These are phyloP conservation scores for Cyathus striatus DNA, from an alignment of 768 basidiomycete genomes.

Conservation along the genomic window DNA sequence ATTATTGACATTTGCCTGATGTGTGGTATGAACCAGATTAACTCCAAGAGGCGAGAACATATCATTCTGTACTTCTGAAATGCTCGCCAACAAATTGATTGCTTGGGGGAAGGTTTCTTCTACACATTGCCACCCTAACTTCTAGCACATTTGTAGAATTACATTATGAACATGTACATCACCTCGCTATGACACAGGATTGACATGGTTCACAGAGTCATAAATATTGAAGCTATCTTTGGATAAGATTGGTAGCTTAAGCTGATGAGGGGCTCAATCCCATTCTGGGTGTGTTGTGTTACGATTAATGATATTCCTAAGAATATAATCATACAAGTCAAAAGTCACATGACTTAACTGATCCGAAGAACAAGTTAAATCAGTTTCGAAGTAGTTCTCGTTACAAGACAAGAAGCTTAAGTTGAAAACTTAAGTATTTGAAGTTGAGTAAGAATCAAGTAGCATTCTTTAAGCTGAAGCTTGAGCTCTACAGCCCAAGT, in stretches of 20 bases:
- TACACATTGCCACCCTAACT: constrained; percentile 12
- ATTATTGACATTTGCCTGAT: constrained; percentile 10
- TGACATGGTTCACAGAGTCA: constrained; percentile 23
- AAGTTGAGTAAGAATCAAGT: too few relatives aligned
- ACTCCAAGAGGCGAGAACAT: constrained; percentile 12
- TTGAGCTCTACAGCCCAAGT: too few relatives aligned
- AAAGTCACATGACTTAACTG: too few relatives aligned
- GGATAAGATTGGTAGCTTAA: constrained; percentile 22
- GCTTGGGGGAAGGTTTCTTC: constrained; percentile 6
- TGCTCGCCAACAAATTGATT: constrained; percentile 1
- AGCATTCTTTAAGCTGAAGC: too few relatives aligned
- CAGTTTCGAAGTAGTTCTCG: too few relatives aligned
- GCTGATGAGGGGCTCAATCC: constrained; percentile 27
- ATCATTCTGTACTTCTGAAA: too few relatives aligned
- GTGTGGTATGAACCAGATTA: constrained; percentile 8
- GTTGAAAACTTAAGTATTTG: too few relatives aligned
- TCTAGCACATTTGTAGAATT: constrained; percentile 24
- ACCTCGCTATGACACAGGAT: constrained; percentile 27
- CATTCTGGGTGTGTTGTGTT: constrained; percentile 35
- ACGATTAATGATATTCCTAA: too few relatives aligned
- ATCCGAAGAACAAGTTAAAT: too few relatives aligned
- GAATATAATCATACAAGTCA: too few relatives aligned
- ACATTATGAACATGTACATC: constrained; percentile 18
- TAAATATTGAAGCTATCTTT: constrained; percentile 15
- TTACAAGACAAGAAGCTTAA: too few relatives aligned